Evolutionary conservation across 768 basidiomycete genomes (phyloP).

Genomic region (Hemileccinum rubropunctum): DNA sequence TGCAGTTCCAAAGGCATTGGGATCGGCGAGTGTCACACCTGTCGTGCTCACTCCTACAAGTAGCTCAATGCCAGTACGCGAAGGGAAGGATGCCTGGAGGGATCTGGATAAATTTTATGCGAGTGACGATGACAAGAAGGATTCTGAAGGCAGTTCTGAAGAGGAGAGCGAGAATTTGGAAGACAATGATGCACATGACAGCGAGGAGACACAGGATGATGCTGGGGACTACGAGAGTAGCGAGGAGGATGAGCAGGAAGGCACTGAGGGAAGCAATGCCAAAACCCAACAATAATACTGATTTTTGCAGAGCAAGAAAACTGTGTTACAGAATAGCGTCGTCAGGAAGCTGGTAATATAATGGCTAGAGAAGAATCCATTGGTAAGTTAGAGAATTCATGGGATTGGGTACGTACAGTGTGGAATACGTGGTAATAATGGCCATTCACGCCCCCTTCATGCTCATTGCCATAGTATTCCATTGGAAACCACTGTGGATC

Average conservation of each 20-base stretch:
- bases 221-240: conserved; percentile 18
- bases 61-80: conserved; percentile 43
- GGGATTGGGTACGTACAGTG: conserved; percentile 44
- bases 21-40: conserved; percentile 38
- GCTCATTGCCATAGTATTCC: conserved; percentile 59
- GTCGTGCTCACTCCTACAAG: conserved; percentile 57
- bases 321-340: conserved; percentile 37
- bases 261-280: conserved; percentile 15
- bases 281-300: conserved; percentile 10
- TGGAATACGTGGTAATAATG: conserved; percentile 79
- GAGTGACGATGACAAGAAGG: conserved; percentile 35
- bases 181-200: conserved; percentile 23
- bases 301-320: background rate
- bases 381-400: background rate
- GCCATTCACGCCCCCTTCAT: conserved; percentile 58
- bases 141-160: conserved; percentile 29
- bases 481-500: conserved; percentile 68
- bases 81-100: conserved; percentile 45
- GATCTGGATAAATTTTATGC: conserved; percentile 80
- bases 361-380: conserved; percentile 33
- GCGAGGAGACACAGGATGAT: conserved; percentile 31
- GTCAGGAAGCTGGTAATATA: conserved; percentile 52
- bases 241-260: conserved; percentile 18
- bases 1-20: conserved; percentile 25
- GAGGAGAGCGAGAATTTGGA: conserved; percentile 33